Percentiles rank a stretch among this genome's conserved stretches.
These are phyloP conservation scores for Phialophora chinensis DNA, from an alignment of 2,329 filamentous ascomycete species.

Conservation along the genomic window DNA sequence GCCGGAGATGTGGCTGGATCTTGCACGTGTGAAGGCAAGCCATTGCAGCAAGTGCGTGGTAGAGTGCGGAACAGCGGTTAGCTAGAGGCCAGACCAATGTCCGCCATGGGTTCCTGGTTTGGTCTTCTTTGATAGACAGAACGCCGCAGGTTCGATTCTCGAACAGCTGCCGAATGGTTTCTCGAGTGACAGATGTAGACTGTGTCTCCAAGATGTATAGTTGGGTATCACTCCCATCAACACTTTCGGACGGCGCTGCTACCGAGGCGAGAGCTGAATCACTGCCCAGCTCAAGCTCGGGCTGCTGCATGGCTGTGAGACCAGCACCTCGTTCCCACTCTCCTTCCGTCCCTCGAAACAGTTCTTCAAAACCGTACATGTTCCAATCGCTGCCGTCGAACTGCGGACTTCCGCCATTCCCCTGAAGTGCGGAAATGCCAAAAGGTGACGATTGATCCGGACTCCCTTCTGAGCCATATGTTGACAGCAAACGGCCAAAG, in stretches of 20 bases:
- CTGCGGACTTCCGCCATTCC: not conserved
- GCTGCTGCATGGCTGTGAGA: not conserved
- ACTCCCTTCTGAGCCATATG: not conserved
- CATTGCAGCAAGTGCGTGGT: conserved; percentile 31
- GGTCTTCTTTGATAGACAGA: conserved; percentile 31
- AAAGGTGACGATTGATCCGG: conserved; percentile 1
- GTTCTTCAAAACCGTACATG: conserved; percentile 1
- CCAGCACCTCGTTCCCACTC: not conserved
- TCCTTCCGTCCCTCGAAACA: not conserved
- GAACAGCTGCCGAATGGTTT: conserved; percentile 24
- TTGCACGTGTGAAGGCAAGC: conserved; percentile 22
- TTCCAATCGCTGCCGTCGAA: conserved; percentile 8
- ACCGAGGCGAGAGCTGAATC: not conserved
- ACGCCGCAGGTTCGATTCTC: conserved; percentile 23
- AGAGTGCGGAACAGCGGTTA: conserved; percentile 18
- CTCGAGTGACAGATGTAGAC: conserved; percentile 4
- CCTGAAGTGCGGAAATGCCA: not conserved
- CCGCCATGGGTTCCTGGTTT: conserved; percentile 27
- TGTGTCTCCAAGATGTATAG: not conserved
- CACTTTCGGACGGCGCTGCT: not conserved
- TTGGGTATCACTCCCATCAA: not conserved
- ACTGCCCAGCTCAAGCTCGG: not conserved
- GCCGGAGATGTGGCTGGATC: conserved; percentile 20
- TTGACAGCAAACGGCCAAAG: not conserved
- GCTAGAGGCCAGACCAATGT: conserved; percentile 29